Evolutionary conservation across 2,329 filamentous ascomycete species (phyloP), one percentile per base, ranked within the genome.

Genomic region (Talaromyces atroroseus): DNA sequence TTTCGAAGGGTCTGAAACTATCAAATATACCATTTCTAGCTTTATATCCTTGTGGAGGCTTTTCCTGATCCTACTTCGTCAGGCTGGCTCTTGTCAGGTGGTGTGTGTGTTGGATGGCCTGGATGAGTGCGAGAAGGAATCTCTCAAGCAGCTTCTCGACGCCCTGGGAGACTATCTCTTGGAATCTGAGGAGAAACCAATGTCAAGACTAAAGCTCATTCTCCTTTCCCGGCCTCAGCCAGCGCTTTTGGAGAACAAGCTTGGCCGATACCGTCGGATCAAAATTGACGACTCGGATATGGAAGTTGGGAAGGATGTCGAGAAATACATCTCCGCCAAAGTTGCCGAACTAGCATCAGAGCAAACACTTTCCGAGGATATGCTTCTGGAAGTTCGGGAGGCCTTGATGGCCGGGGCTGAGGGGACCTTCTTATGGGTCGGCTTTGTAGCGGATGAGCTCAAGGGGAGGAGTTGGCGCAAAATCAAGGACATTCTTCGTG

Each of bases 81-180:
- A 73, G 53, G 52, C 60, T 0, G 21, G 60, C 14, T 59, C 68
- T 2, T 70, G 66, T 1, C 51, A 65, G 24, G 48, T 76, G 0
- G 63, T 71, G 1, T 60, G 72, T 12, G 66, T 77, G 1, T 58
- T 77, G 6, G 74, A 77, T 61, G 74, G 71, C 0, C 60, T 77
- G 2, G 75, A 78, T 54, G 72, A 76, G 63, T 73, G 65, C 54
- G 53, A 48, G 8, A 62, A 66, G 36, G 58, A 38, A 1, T 66
- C 71, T 1, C 62, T 67, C 14, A 3, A 29, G 11, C 40, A 54
- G 36, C 47, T 71, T 8, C 54, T 71, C 21, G 34, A 51, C 14
- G 32, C 12, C 36, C 16, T 55, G 20, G 20, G 26, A 26, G 18
- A 55, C 20, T 58, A 61, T 21, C 56, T 64, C 12, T 42, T 8